A percentile compares a stretch with the other conserved stretches of the same genome.
Conservation (phyloP, 129 eudicot genomes). For the Pulicaria dysenterica region DNA sequence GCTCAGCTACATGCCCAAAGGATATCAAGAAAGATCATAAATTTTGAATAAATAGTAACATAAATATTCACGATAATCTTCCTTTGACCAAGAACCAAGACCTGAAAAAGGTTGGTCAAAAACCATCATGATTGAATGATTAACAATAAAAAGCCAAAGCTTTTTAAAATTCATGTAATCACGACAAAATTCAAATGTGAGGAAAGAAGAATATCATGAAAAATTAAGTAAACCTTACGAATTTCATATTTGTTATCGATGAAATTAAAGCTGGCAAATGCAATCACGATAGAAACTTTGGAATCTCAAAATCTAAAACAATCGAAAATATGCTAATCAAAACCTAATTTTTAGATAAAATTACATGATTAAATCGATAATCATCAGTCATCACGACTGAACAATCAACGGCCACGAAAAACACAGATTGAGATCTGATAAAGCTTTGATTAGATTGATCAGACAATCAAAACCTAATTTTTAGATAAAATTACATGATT, state of each 20-base stretch:
- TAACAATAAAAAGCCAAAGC: neutral
- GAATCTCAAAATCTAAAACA: conserved; percentile 13
- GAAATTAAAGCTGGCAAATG: conserved; percentile 9
- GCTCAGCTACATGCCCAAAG: too few relatives aligned
- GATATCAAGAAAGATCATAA: too few relatives aligned
- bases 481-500: too few relatives aligned
- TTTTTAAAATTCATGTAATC: neutral
- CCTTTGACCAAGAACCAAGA: conserved; percentile 19
- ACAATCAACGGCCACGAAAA: conserved; percentile 6
- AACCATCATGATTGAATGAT: conserved; percentile 17
- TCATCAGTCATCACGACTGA: conserved; percentile 8
- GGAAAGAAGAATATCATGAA: conserved; percentile 2
- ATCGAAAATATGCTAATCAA: neutral
- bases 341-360: conserved; percentile 19
- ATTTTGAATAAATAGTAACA: conserved; percentile 1
- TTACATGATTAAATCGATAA: conserved; percentile 2
- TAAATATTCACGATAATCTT: conserved; percentile 3
- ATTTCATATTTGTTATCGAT: conserved; percentile 21
- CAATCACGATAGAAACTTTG: neutral
- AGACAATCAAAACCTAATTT: too few relatives aligned
- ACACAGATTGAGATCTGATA: conserved; percentile 13
- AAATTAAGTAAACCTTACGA: neutral
- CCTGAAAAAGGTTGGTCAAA: conserved; percentile 31
- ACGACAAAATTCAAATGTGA: conserved; percentile 20
- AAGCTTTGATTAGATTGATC: neutral